A percentile compares a stretch with the other conserved stretches of the same genome.
Evolutionary conservation across 176 grass and related monocot genomes (phyloP).

Genomic region (Hordeum vulgare): DNA sequence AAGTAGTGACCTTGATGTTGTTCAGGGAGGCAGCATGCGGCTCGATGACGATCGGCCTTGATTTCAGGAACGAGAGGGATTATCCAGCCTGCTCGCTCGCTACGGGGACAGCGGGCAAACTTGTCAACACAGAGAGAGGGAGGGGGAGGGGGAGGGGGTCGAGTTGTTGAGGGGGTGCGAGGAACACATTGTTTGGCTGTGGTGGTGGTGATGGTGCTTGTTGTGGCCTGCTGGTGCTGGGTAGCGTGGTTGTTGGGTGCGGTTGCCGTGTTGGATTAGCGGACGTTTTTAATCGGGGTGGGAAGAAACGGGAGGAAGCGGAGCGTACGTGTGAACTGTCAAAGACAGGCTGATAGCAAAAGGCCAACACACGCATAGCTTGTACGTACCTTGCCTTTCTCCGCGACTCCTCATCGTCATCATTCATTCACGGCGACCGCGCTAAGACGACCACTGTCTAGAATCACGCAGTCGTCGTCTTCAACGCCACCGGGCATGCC

Average conservation of each 20-base stretch:
- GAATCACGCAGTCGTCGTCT: neutral
- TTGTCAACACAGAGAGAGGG: neutral
- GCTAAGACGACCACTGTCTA: neutral
- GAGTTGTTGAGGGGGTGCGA: neutral
- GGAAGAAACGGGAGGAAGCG: neutral
- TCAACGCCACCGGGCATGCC: neutral
- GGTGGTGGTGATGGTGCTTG: neutral
- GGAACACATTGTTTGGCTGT: constrained; percentile 7
- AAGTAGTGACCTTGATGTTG: neutral
- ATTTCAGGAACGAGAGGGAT: neutral
- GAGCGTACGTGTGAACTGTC: constrained; percentile 15
- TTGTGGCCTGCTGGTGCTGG: neutral
- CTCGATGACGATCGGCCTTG: constrained; percentile 5
- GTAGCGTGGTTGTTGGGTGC: constrained; percentile 8
- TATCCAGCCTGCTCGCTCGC: neutral
- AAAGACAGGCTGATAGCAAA: neutral
- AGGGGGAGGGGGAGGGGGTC: neutral
- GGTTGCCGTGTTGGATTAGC: constrained; percentile 26
- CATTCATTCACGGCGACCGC: neutral
- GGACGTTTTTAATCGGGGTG: neutral
- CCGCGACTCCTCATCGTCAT: neutral
- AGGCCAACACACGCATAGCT: neutral
- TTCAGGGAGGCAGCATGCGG: neutral
- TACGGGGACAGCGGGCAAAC: neutral
- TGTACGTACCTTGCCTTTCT: constrained; percentile 13